These are phyloP conservation scores for Thielaviopsis musarum DNA, from an alignment of 2,329 filamentous ascomycete genomes.

Conservation along the genomic window DNA sequence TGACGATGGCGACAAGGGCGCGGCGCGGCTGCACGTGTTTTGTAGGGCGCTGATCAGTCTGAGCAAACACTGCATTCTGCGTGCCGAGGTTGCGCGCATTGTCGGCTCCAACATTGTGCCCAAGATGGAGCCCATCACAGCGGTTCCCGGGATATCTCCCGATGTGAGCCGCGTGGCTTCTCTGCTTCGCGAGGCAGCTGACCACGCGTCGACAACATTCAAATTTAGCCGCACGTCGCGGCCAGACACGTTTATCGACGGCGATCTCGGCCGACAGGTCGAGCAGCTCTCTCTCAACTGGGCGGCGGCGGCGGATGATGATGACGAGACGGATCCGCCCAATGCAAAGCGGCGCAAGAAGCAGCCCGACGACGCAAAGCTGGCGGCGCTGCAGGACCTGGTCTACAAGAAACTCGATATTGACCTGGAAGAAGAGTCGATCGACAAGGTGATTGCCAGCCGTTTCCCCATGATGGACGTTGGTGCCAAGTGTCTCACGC, in stretches of 20 bases:
- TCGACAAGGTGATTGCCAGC: conserved; percentile 16
- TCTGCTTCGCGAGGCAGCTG: conserved; percentile 5
- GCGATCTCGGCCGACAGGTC: conserved; percentile 17
- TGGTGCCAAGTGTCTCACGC: conserved; percentile 30
- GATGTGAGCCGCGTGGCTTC: conserved; percentile 2
- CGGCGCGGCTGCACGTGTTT: conserved; percentile 20
- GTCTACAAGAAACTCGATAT: conserved; percentile 18
- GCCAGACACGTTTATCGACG: conserved; percentile 14
- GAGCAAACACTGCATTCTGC: conserved; percentile 16
- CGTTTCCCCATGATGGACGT: conserved; percentile 31
- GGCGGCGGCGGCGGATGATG: conserved; percentile 9
- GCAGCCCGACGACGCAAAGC: conserved; percentile 1
- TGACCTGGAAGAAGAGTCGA: conserved; percentile 14
- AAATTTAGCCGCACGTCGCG: conserved; percentile 7
- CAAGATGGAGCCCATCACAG: conserved; percentile 3
- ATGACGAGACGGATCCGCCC: conserved; percentile 13
- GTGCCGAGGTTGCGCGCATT: conserved; percentile 2
- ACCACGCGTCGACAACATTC: background rate
- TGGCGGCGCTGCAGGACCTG: background rate
- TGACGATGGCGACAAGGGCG: conserved; percentile 16
- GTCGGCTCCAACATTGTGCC: conserved; percentile 8
- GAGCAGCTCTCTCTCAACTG: conserved; percentile 18
- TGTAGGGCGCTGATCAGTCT: conserved; percentile 25
- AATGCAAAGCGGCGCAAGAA: conserved; percentile 19
- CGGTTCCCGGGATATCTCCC: background rate